A percentile compares a stretch with the other conserved stretches of the same genome.
Evolutionary conservation across 768 basidiomycete genomes (phyloP).

Genomic region (Cystobasidium onofrii): DNA sequence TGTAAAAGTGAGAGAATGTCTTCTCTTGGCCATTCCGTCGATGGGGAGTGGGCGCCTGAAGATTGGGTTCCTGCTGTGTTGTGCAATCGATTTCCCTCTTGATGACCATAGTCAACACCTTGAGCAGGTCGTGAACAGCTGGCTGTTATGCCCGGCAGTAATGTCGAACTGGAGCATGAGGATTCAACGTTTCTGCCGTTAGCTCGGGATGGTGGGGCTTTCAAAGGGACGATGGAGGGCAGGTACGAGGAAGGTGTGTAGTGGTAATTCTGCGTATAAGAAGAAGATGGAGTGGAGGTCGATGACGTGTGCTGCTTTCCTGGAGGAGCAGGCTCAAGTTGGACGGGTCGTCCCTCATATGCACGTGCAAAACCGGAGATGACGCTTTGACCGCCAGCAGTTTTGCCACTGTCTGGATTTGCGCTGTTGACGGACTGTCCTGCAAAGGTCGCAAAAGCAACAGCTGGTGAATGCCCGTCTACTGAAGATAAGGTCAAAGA

Average conservation of each 20-base stretch:
- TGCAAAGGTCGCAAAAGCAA: not conserved
- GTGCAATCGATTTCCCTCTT: too few relatives aligned
- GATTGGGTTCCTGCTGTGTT: too few relatives aligned
- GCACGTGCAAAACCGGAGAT: not conserved
- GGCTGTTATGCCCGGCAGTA: too few relatives aligned
- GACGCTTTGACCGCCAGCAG: not conserved
- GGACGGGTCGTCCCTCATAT: not conserved
- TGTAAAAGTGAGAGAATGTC: not conserved
- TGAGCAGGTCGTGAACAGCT: too few relatives aligned
- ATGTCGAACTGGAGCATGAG: too few relatives aligned
- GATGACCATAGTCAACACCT: too few relatives aligned
- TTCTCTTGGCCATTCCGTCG: not conserved
- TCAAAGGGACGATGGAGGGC: too few relatives aligned
- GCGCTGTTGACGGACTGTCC: not conserved
- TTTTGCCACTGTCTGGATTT: too few relatives aligned
- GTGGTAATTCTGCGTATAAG: not conserved
- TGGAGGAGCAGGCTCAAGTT: not conserved
- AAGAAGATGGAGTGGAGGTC: not conserved
- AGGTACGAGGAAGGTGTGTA: not conserved
- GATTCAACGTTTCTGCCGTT: too few relatives aligned
- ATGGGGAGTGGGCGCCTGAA: too few relatives aligned
- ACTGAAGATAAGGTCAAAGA: too few relatives aligned
- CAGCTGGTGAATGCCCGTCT: not conserved
- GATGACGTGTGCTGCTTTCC: not conserved
- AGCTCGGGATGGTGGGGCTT: too few relatives aligned